These are phyloP conservation scores for Fraxinus ornus DNA, from an alignment of 305 asterid genomes.

Conservation along the genomic window DNA sequence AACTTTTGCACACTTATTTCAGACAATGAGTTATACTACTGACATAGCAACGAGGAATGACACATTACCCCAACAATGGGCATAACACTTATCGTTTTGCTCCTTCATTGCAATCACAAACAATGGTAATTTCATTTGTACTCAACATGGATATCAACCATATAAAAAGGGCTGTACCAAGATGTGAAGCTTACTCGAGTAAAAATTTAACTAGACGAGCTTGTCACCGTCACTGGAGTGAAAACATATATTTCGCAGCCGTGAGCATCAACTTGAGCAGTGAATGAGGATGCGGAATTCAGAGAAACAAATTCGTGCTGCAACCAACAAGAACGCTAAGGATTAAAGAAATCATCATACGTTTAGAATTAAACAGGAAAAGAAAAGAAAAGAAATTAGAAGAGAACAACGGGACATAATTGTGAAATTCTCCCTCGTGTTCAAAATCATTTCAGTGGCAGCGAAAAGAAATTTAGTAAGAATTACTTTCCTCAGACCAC, in stretches of 20 bases:
- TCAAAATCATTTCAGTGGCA: not conserved
- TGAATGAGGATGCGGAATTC: slow-evolving; percentile 30
- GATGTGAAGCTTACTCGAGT: not conserved
- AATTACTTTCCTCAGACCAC: not conserved
- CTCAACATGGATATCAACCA: slow-evolving; percentile 5
- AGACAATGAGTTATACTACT: not conserved
- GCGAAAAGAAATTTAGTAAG: not conserved
- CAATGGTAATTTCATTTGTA: not conserved
- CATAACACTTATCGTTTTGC: not conserved
- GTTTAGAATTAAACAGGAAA: not conserved
- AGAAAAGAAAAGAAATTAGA: not conserved
- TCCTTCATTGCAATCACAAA: not conserved
- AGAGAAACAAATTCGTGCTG: slow-evolving; percentile 45
- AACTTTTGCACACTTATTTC: not conserved
- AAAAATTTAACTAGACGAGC: slow-evolving; percentile 22
- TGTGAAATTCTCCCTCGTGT: not conserved
- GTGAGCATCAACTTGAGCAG: slow-evolving; percentile 41
- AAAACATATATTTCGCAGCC: slow-evolving; percentile 44
- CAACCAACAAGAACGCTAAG: not conserved
- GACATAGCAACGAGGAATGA: not conserved
- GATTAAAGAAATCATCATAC: not conserved
- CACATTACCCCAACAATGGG: not conserved
- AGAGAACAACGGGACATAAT: not conserved
- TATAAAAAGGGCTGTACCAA: slow-evolving; percentile 2
- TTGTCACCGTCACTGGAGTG: slow-evolving; percentile 28